A percentile compares a stretch with the other conserved stretches of the same genome.
phyloP scores from a whole-genome alignment of 2,329 filamentous ascomycete genomes.

The Colletotrichum theobromicola region DNA sequence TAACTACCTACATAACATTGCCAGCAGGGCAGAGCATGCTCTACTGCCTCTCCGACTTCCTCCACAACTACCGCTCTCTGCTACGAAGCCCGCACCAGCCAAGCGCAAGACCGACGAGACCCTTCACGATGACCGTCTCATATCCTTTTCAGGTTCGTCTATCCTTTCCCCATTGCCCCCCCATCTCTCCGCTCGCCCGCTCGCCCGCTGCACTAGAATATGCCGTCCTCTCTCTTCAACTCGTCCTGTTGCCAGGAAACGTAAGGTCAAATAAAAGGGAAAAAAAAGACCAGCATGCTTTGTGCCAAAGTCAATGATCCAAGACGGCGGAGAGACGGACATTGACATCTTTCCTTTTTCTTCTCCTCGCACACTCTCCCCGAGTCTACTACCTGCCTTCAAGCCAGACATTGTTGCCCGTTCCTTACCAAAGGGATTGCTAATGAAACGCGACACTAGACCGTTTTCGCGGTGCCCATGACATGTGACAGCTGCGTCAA shows the following conservation, averaged over 20 bases:
- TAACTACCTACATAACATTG: background rate
- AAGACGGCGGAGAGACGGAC: background rate
- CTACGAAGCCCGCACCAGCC: slow-evolving; percentile 8
- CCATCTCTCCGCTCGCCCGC: background rate
- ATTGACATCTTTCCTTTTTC: background rate
- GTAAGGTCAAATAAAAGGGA: background rate
- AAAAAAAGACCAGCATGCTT: background rate
- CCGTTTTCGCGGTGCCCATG: slow-evolving; percentile 93
- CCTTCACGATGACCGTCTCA: slow-evolving; percentile 27
- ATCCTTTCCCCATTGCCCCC: background rate
- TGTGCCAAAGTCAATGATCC: background rate
- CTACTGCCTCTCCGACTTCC: slow-evolving; percentile 20
- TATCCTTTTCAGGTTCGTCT: slow-evolving; percentile 27
- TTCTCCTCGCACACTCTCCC: background rate
- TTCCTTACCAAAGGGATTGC: slow-evolving; percentile 19
- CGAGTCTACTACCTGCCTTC: background rate
- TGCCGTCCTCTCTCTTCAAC: background rate
- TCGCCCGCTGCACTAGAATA: background rate
- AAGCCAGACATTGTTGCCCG: background rate
- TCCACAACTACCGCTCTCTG: slow-evolving; percentile 20
- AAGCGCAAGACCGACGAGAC: background rate
- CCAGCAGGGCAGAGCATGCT: slow-evolving; percentile 11
- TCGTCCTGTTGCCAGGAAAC: background rate
- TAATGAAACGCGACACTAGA: slow-evolving; percentile 61
- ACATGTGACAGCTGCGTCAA: slow-evolving; percentile 90